Evolutionary conservation across 2,329 filamentous ascomycete genomes (phyloP).

Genomic region (Drechslerella dactyloides): DNA sequence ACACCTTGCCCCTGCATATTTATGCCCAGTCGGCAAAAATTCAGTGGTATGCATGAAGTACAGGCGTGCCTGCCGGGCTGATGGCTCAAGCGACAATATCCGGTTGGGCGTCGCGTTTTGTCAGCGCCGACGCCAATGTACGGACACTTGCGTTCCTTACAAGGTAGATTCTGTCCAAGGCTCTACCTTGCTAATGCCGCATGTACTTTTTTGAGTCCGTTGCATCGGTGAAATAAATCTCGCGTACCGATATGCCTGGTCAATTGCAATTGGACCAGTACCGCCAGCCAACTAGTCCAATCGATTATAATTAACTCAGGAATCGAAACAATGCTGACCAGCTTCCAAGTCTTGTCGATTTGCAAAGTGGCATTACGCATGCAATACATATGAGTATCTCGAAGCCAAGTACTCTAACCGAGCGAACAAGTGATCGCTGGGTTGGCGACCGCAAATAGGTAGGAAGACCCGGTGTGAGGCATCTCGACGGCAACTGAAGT

Average conservation of each 20-base stretch:
- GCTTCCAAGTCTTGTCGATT: too few relatives aligned
- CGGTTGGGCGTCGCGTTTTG: background rate
- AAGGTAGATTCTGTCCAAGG: too few relatives aligned
- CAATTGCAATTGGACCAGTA: too few relatives aligned
- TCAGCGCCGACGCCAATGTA: background rate
- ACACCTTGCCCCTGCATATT: conserved; percentile 26
- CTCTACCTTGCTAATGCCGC: background rate
- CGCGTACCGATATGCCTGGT: too few relatives aligned
- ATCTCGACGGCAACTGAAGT: conserved; percentile 1
- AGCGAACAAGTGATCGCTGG: background rate
- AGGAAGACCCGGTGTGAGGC: conserved; percentile 14
- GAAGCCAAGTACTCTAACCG: background rate
- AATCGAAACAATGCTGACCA: too few relatives aligned
- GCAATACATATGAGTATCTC: background rate
- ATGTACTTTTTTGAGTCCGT: too few relatives aligned
- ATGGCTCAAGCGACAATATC: background rate
- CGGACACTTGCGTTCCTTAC: too few relatives aligned
- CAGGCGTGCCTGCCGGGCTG: background rate
- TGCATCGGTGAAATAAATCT: too few relatives aligned
- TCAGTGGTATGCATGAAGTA: background rate
- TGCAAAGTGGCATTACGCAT: too few relatives aligned
- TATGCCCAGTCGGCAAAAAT: conserved; percentile 10
- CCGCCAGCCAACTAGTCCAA: too few relatives aligned
- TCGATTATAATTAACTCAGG: too few relatives aligned
- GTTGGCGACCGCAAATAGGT: conserved; percentile 22